Evolutionary conservation across 2,329 filamentous ascomycete genomes (phyloP), one percentile per base, ranked within the genome.

Genomic region (Lachnellula suecica): DNA sequence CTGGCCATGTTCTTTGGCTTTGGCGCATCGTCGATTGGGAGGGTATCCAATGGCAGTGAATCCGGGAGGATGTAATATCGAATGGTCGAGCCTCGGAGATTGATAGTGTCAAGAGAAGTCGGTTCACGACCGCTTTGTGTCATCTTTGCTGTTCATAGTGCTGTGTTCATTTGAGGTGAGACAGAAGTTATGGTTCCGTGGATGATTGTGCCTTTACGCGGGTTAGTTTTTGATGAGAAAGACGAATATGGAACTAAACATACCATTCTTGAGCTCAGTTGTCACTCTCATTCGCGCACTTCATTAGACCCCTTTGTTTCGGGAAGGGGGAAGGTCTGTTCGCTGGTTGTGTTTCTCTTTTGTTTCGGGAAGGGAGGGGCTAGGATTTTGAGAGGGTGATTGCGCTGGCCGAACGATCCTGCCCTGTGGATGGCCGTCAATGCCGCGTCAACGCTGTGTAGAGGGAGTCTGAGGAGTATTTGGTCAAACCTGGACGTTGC

Each of bases 1-100:
- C 93, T 84, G 23, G 94, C 93, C 85, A 97, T 99, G 78, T 99
- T 99, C 88, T 97, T 97, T 56, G 94, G 93, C 80, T 99, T 99
- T 47, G 93, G 91, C 66, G 91, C 85, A 74, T 99, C 94, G 71
- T 99, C 94, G 63, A 99, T 91, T 57, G 99, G 82, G 48, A 99
- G 82, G 37, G 93, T 97, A 73, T 99, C 94, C 60, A 99, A 82
- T 35, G 93, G 93, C 66, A 99, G 81, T 59, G 89, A 94, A 76
- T 99, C 94, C 51, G 94, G 94, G 10, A 99, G 87, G 70, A 99
- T 96, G 71, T 89, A 93, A 76, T 97, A 97, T 73, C 94, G 85
- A 71, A 99, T 95, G 19, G 92, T 97, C 57, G 89, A 95, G 65
- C 94, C 94, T 62, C 94, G 90, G 61, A 99, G 89, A 76, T 95